Evolutionary conservation across 164 flowering plant genomes (phyloP), one percentile per base, ranked within the genome.

Genomic region (Kalanchoe fedtschenkoi): DNA sequence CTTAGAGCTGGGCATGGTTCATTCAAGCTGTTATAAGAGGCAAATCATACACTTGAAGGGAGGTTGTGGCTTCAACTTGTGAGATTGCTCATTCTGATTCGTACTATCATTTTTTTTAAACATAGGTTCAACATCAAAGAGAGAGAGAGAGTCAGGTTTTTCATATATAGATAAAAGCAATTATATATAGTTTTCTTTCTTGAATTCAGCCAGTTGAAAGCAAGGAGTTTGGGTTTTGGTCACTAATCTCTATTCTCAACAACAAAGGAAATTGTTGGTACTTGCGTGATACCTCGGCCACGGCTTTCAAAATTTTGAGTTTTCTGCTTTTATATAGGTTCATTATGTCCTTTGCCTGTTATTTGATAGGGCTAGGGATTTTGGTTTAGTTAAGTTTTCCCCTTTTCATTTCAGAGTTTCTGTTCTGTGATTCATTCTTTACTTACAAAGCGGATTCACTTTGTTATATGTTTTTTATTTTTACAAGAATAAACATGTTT

Each of bases 1-100:
- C 68, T 72, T 17, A 51, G 32, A 24, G 32, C 6, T 51, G 56
- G 32, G 28, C 26, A 24, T 51, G 32, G 22, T 51, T 26, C 56
- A 26, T 51, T 26, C 56, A 51, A 51, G 56, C 28, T 51, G 17
- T 26, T 51, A 28, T 51, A 3, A 22, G 56, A 51, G 56, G 32
- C 13, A 29, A 22, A 10, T 8, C 7, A 6, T 19, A 46, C 16
- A 46, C 26, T 46, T 4, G 19, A 22, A 24, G 3, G 21, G 55
- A 22, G 55, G 55, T 47, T n/a, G 55, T 29, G 1, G 55, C 10
- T 15, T 8, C 55, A 47, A 19, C 51, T 44, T 4, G 13, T 51
- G 32, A 15, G 17, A 24, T 17, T 26, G 54, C 54, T 26, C 56
- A 51, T 10, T 24, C n/a, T 24, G 3, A 51, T 11, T 24, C 32